A percentile compares a stretch with the other conserved stretches of the same genome.
These are phyloP conservation scores for Cardamine occulta DNA, from an alignment of 345 rosid species.

Conservation along the genomic window DNA sequence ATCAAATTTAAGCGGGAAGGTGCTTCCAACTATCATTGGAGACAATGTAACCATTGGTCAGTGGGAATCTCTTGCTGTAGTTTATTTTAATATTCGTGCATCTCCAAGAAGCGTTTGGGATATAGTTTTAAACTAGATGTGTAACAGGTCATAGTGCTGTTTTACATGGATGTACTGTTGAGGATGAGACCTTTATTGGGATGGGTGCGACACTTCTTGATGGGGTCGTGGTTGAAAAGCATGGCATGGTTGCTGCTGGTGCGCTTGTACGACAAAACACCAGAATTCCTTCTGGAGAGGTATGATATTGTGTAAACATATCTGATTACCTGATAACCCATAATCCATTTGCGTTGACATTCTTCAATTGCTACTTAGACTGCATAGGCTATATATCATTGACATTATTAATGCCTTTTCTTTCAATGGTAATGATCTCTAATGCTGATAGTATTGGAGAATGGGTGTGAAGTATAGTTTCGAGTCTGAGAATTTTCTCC, in stretches of 20 bases:
- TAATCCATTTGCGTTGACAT: neutral
- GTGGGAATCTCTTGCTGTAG: slow-evolving; percentile 37
- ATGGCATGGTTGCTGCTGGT: slow-evolving; percentile 96
- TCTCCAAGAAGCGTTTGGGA: slow-evolving; percentile 19
- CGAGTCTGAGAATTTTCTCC: neutral
- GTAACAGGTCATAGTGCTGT: slow-evolving; percentile 91
- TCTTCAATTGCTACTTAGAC: slow-evolving; percentile 21
- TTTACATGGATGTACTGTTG: slow-evolving; percentile 94
- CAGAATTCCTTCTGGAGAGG: slow-evolving; percentile 87
- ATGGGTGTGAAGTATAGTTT: neutral
- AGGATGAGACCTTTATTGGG: slow-evolving; percentile 89
- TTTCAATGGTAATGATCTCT: slow-evolving; percentile 1
- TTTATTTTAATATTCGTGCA: neutral
- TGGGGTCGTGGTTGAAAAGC: slow-evolving; percentile 85
- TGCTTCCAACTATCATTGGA: slow-evolving; percentile 78
- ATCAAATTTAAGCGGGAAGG: slow-evolving; percentile 92
- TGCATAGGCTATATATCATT: slow-evolving; percentile 15
- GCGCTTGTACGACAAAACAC: slow-evolving; percentile 95
- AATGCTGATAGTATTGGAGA: neutral
- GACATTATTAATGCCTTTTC: neutral
- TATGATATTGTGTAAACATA: slow-evolving; percentile 33
- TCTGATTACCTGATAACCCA: slow-evolving; percentile 2
- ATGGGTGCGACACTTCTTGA: slow-evolving; percentile 96
- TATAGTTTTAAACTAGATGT: slow-evolving; percentile 36
- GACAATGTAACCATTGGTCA: slow-evolving; percentile 95